Percentiles rank a stretch among this genome's conserved stretches.
These are phyloP conservation scores for Geotrichum fermentans DNA, from an alignment of 1,139 yeast species.

Conservation along the genomic window DNA sequence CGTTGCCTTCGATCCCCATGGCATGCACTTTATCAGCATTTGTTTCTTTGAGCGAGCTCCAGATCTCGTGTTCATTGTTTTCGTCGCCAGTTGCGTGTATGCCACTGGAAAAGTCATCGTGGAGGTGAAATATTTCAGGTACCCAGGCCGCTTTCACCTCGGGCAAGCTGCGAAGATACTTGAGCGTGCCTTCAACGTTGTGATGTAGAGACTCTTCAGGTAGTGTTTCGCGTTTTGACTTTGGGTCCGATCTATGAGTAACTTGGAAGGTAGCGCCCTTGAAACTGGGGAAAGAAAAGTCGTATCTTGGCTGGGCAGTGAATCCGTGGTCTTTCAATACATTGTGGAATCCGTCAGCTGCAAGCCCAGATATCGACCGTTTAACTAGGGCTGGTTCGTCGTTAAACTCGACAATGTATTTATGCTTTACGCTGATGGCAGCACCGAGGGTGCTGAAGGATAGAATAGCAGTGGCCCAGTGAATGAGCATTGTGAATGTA, in stretches of 20 bases:
- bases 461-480: background rate
- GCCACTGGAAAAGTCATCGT: background rate
- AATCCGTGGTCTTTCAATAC: constrained; percentile 8
- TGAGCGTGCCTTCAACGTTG: background rate
- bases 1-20: constrained; percentile 22
- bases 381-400: constrained; percentile 9
- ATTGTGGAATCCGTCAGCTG: constrained; percentile 9
- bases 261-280: constrained; percentile 13
- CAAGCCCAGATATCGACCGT: constrained; percentile 5
- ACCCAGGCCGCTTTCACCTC: constrained; percentile 16
- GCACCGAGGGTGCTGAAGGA: background rate
- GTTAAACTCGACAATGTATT: constrained; percentile 15
- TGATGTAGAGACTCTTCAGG: constrained; percentile 1
- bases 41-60: constrained; percentile 26
- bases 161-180: constrained; percentile 4
- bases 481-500: background rate
- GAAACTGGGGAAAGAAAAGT: constrained; percentile 6
- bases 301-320: constrained; percentile 2
- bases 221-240: background rate
- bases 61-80: background rate
- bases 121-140: background rate
- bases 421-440: background rate
- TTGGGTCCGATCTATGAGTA: background rate
- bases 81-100: background rate
- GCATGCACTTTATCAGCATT: constrained; percentile 24